Evolutionary conservation across 164 flowering plant genomes (phyloP).

Genomic region (Berberis vulgaris): DNA sequence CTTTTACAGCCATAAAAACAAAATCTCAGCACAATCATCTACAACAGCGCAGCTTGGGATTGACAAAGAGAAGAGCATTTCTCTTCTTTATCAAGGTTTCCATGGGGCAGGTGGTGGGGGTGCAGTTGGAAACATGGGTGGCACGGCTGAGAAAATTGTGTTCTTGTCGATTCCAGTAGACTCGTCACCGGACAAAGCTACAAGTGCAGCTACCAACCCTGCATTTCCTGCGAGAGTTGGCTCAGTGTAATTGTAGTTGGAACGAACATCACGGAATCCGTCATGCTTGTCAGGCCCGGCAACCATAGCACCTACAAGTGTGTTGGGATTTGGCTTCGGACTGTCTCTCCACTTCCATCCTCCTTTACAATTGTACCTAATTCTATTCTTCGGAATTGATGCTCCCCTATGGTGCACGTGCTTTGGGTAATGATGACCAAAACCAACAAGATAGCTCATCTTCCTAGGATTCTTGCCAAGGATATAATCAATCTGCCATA

Average conservation of each 20-base stretch:
- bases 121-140: constrained; percentile 93
- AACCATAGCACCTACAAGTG: constrained; percentile 90
- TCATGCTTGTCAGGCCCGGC: constrained; percentile 92
- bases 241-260: constrained; percentile 86
- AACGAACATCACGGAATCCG: constrained; percentile 76
- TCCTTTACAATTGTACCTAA: constrained; percentile 76
- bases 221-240: constrained; percentile 97
- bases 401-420: constrained; percentile 94
- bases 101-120: constrained; percentile 99
- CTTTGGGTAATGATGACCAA: constrained; percentile 71
- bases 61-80: background rate
- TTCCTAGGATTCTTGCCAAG: constrained; percentile 90
- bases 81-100: constrained; percentile 48
- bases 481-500: constrained; percentile 78
- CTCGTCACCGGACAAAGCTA: constrained; percentile 68
- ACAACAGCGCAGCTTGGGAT: background rate
- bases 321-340: constrained; percentile 70
- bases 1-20: background rate
- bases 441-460: constrained; percentile 93
- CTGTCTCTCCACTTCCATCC: constrained; percentile 96
- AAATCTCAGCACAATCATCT: background rate
- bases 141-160: constrained; percentile 93
- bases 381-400: constrained; percentile 80
- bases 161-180: constrained; percentile 65
- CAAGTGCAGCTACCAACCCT: constrained; percentile 90